phyloP scores from a whole-genome alignment of 1,284 basidiomycete species.

The Tetrapyrgos nigripes region DNA sequence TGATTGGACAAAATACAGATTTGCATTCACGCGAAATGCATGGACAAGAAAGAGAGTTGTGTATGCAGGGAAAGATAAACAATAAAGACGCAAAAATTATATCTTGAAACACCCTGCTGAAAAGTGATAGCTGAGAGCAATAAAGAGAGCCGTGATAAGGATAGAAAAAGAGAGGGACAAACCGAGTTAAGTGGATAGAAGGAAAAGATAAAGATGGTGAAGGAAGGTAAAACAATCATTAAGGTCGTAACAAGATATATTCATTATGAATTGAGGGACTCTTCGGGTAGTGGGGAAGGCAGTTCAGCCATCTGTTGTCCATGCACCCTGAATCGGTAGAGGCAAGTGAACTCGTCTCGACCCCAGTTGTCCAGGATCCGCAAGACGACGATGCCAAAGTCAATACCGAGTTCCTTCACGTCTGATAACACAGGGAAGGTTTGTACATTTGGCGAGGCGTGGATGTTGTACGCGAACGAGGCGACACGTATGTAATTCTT shows the following conservation, averaged over 20 bases:
- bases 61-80: not conserved
- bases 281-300: not conserved
- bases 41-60: not conserved
- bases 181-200: not conserved
- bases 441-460: constrained; percentile 76
- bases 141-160: not conserved
- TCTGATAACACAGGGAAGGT: constrained; percentile 82
- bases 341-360: constrained; percentile 81
- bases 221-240: not conserved
- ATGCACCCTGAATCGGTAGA: constrained; percentile 88
- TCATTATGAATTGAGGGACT: not conserved
- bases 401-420: constrained; percentile 72
- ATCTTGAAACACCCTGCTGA: not conserved
- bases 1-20: not conserved
- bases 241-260: no score
- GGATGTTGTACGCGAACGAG: constrained; percentile 81
- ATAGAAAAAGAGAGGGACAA: not conserved
- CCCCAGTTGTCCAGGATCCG: constrained; percentile 90
- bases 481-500: constrained; percentile 75
- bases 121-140: not conserved
- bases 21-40: not conserved
- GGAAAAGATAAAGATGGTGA: not conserved
- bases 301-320: constrained; percentile 49
- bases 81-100: not conserved
- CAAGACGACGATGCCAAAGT: constrained; percentile 84